These are phyloP conservation scores for Astrocystis sublimbata DNA, from an alignment of 495 filamentous ascomycete species.

Conservation along the genomic window DNA sequence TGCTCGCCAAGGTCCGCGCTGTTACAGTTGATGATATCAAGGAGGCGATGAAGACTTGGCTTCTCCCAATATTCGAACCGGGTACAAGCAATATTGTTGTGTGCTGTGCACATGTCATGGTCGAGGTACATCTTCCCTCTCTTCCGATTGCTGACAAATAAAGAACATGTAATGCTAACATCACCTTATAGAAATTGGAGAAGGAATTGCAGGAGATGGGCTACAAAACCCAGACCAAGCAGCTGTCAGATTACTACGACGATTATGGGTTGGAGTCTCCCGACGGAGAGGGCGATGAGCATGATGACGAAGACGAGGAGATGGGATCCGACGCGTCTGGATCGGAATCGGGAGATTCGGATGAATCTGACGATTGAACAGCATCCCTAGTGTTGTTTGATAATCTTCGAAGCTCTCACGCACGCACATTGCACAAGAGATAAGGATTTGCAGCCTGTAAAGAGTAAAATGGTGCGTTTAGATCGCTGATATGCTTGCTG, in stretches of 20 bases:
- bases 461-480: not conserved
- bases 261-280: conserved; percentile 81
- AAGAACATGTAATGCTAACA: conserved; percentile 16
- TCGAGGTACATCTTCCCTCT: conserved; percentile 62
- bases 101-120: conserved; percentile 83
- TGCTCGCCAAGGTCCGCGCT: conserved; percentile 73
- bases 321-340: conserved; percentile 32
- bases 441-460: not conserved
- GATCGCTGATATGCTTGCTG: too few relatives aligned
- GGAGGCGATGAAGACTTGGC: conserved; percentile 67
- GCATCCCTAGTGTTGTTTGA: not conserved
- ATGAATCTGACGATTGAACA: not conserved
- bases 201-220: conserved; percentile 70
- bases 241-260: conserved; percentile 82
- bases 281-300: conserved; percentile 66
- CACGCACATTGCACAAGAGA: not conserved
- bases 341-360: conserved; percentile 13
- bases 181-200: conserved; percentile 60
- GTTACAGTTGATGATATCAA: conserved; percentile 78
- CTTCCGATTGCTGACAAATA: not conserved
- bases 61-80: conserved; percentile 77
- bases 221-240: conserved; percentile 73
- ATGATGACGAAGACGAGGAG: conserved; percentile 52
- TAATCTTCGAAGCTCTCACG: not conserved
- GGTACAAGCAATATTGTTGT: conserved; percentile 78